Evolutionary conservation across 2,329 filamentous ascomycete genomes (phyloP), one percentile per base, ranked within the genome.

Genomic region (Microascus cirrosus): DNA sequence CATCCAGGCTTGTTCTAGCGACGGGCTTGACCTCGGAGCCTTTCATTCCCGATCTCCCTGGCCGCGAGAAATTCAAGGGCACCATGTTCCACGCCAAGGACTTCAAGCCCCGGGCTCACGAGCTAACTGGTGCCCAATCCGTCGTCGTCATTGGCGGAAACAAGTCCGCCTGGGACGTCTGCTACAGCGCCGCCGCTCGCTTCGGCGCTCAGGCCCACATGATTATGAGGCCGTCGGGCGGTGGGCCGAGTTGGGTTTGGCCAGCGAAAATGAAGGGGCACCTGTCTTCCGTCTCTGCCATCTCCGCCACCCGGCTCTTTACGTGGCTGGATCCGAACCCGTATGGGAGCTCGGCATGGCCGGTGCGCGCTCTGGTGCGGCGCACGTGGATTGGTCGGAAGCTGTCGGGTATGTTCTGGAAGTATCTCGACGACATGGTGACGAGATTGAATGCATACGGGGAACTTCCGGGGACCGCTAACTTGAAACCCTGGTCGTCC

Each of bases 141-240:
- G 62, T 64, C 7, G 59, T 60, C 4, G 61, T 64, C 0, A 55
- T 62, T 22, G 63, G 63, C 13, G 63, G 59, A 3, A 60, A 61
- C 54, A 64, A 64, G 56, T 63, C 58, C 1, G 60, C 62, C 13
- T 64, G 60, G 60, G 62, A 64, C 42, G 59, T 59, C 11, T 61
- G 61, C 42, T 63, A 63, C 45, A 53, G 42, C 12, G 55, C 60
- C 28, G 54, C 57, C n/a, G 48, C 61, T 2, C 39, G 53, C 20
- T 39, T 42, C 20, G 62, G 62, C 13, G 58, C 61, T 18, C 42
- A 57, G 3, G 63, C 61, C n/a, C 45, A 50, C 45, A 50, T 50
- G 45, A 20, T 50, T 8, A 50, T 50, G 45, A 50, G 45, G 22
- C 20, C 20, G 22, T 50, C 45, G 4, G 45, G 45, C 22, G 45